Evolutionary conservation across 2,329 filamentous ascomycete genomes (phyloP), one percentile per base, ranked within the genome.

Genomic region (Fonsecaea pedrosoi): DNA sequence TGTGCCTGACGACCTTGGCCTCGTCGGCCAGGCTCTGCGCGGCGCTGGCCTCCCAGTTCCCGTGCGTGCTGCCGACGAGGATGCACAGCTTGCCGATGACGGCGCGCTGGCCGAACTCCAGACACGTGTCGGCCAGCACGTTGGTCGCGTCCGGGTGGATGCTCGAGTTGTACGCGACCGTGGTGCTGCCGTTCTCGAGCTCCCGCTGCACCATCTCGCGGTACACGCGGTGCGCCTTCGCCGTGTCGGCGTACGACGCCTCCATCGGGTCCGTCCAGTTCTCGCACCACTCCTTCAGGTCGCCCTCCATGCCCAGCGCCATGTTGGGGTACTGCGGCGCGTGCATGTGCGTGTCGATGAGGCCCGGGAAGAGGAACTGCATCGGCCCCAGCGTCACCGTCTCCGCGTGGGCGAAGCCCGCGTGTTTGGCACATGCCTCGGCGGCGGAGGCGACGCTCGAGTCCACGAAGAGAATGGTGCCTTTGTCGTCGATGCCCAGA

Each of bases 281-380:
- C 38, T 86, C 81, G 1, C 90, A 80, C 89, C 89, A 91, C 73
- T 89, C 85, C 8, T 89, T 70, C 8, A 82, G 73, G 4, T 75
- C 65, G 9, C 71, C 53, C 13, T 80, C 80, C 64, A 79, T 78
- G 6, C 81, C 81, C 2, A 79, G 73, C 5, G 81, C 81, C 25
- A 81, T 77, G 68, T 82, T 81, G 35, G 80, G 76, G 78, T 80
- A 84, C 75, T 84, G 82, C 1, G 88, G 88, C 0, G 89, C 88
- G 72, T 91, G 89, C 68, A 89, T 89, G 75, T 90, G 89, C 1
- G 87, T 90, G 77, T 90, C 88, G 63, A 90, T 79, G 72, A 88
- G 85, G 53, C 86, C 86, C 0, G 87, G 86, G 66, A 87, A 83
- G 56, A 88, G 76, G 71, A 89, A 87, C 50, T 30, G 58, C 58